Evolutionary conservation across 1,284 basidiomycete species (phyloP), one percentile per base, ranked within the genome.

Genomic region (Marasmius fiardii): DNA sequence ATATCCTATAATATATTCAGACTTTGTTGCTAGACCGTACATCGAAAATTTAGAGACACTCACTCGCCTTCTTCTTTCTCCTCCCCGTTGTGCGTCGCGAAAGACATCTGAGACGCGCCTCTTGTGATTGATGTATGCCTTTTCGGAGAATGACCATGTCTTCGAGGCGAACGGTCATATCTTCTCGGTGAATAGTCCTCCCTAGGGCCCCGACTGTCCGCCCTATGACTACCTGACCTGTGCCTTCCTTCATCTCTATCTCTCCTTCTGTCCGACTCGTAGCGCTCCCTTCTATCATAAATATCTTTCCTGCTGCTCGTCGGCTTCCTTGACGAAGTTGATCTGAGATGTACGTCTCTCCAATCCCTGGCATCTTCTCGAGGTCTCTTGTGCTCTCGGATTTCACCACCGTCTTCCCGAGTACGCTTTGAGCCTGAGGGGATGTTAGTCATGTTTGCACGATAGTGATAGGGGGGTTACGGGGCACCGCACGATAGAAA

Each of bases 341-440:
- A 58, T 51, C 67, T 82, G 68, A 90, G 66, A 64, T 90, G 82
- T 1, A 86, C 85, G 65, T 92, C 90, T 59, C 87, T 74, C 88
- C 89, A 89, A 67, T 92, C 88, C 61, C 79, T 81, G 0, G 81
- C 74, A 53, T 86, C 85, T 53, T 84, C 83, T 61, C 76, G 70
- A 69, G 75, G 64, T 60, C 84, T 75, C 62, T 88, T 86, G 63
- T 78, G 74, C n/a, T 61, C 59, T 33, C 59, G 52, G 35, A 26
- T 53, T 53, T 58, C 59, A 51, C 35, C 77, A 64, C 68, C 69
- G 60, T 79, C 83, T 67, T 90, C 85, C 81, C 82, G 82, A 62
- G 83, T 74, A 71, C 86, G 85, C 85, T 91, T 90, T 71, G 78
- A 76, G 79, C 89, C 90, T 91, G 90, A 81, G 77, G 83, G 76